These are phyloP conservation scores for Candida ovalis DNA, from an alignment of 805 yeast genomes.

Conservation along the genomic window DNA sequence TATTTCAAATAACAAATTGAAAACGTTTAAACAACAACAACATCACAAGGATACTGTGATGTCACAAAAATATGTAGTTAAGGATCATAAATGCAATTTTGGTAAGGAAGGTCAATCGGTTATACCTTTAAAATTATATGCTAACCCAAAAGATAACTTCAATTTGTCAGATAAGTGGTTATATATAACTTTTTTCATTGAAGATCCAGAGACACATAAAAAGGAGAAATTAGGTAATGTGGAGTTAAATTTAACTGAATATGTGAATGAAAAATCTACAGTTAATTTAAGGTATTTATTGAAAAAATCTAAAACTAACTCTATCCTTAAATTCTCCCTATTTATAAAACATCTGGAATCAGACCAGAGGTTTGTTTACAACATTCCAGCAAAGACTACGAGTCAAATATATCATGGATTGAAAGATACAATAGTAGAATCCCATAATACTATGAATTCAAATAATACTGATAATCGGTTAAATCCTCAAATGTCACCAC, in stretches of 20 bases:
- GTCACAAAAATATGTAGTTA: conserved; percentile 42
- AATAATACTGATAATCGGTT: background rate
- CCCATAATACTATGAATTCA: background rate
- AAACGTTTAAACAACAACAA: conserved; percentile 15
- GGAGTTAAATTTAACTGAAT: conserved; percentile 68
- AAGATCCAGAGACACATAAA: conserved; percentile 27
- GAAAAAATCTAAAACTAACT: conserved; percentile 76
- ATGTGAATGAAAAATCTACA: conserved; percentile 50
- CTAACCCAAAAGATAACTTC: conserved; percentile 34
- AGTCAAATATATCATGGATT: conserved; percentile 24
- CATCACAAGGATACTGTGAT: conserved; percentile 26
- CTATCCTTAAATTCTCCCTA: conserved; percentile 65
- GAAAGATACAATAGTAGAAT: conserved; percentile 19
- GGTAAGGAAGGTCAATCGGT: conserved; percentile 24
- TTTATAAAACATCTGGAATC: conserved; percentile 16
- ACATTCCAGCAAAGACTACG: conserved; percentile 18
- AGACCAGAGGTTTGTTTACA: conserved; percentile 12
- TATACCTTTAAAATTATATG: conserved; percentile 35
- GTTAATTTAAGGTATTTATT: conserved; percentile 62
- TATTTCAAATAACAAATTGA: conserved; percentile 17
- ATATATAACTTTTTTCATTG: conserved; percentile 35
- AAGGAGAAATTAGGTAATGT: conserved; percentile 60
- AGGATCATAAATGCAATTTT: conserved; percentile 52
- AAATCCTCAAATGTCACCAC: background rate
- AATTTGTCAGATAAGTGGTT: conserved; percentile 42